Base-by-base conservation (phyloP, 1,284 basidiomycete genomes). In the Ceraceosorus guamensis region DNA sequence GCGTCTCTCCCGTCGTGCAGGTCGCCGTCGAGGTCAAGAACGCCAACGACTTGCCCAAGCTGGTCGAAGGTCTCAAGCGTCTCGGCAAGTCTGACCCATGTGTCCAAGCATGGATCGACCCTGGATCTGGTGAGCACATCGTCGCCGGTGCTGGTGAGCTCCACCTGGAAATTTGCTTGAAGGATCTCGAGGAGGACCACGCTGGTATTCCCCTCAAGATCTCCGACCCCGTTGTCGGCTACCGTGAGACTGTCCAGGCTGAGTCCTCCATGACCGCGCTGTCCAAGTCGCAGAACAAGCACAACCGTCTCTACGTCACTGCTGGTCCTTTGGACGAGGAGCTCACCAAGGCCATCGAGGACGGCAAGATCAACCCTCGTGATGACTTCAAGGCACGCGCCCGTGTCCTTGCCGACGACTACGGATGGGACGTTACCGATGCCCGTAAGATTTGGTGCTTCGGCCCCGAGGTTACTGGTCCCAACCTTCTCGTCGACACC, bases 11-110 rank as follows among this genome's bases (percentile, higher is more conserved):
- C 75, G 95, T 99, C 85, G 95, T 99, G 50, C 95, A 88, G 80
- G 91, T 97, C 77, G 91, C 93, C 71, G 95, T 99, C 76, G 95
- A 99, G 81, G 93, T 97, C 80, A 98, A 98, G 88, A 98, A 98
- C 80, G 92, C 93, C 66, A 85, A 91, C 66, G 93, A 99, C 83
- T 83, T 99, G 60, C 93, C 93, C 77, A 99, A 99, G 82, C 88
- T 99, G 66, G 95, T 98, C 70, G 95, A 98, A 84, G 95, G 93
- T 84, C 88, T 99, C 71, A 99, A 98, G 84, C 93, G 93, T 84
- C 85, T 99, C 64, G 95, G 93, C 73, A 98, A 99, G 83, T 99
- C 93, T 46, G 95, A 99, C 80, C 93, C 95, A 66, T 98, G 93
- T 81, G 95, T 99, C 66, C 92, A 97, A 81, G 85, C 91, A 57